These are phyloP conservation scores for Ramichloridium luteum DNA, from an alignment of 2,329 filamentous ascomycete genomes.

Conservation along the genomic window DNA sequence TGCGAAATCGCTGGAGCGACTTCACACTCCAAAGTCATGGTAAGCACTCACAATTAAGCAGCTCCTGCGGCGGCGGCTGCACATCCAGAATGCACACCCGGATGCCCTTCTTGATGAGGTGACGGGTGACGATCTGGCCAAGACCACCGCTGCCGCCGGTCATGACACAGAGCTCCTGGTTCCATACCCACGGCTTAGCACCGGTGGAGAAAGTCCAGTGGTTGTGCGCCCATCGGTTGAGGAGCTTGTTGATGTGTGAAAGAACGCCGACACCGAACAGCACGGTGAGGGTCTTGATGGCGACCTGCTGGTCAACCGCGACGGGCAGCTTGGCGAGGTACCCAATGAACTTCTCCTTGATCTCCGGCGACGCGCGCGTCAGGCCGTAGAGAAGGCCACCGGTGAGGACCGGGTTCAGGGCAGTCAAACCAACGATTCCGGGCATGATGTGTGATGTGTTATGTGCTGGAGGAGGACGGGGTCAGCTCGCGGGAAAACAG, in stretches of 20 bases:
- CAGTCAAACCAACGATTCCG: neutral
- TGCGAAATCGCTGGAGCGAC: no score
- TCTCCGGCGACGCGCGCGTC: conserved; percentile 8
- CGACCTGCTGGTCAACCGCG: conserved; percentile 13
- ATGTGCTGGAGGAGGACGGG: neutral
- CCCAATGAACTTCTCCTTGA: conserved; percentile 9
- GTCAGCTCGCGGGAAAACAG: no score
- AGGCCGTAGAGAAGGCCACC: conserved; percentile 9
- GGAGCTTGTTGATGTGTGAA: conserved; percentile 11
- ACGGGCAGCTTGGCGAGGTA: conserved; percentile 11
- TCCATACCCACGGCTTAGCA: conserved; percentile 18
- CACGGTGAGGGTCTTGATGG: conserved; percentile 16
- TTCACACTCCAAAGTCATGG: no score
- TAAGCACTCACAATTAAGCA: conserved; percentile 5
- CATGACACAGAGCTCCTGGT: conserved; percentile 20
- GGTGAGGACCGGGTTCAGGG: conserved; percentile 8
- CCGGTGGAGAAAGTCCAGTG: conserved; percentile 23
- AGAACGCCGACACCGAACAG: conserved; percentile 20
- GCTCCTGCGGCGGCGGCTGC: conserved; percentile 24
- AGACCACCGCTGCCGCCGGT: conserved; percentile 25
- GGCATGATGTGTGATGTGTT: neutral
- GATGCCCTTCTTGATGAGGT: conserved; percentile 22
- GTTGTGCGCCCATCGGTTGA: conserved; percentile 18
- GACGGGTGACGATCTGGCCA: conserved; percentile 21
- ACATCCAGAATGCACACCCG: conserved; percentile 26